These are phyloP conservation scores for Cajanus cajan DNA, from an alignment of 306 rosid genomes.

Conservation along the genomic window DNA sequence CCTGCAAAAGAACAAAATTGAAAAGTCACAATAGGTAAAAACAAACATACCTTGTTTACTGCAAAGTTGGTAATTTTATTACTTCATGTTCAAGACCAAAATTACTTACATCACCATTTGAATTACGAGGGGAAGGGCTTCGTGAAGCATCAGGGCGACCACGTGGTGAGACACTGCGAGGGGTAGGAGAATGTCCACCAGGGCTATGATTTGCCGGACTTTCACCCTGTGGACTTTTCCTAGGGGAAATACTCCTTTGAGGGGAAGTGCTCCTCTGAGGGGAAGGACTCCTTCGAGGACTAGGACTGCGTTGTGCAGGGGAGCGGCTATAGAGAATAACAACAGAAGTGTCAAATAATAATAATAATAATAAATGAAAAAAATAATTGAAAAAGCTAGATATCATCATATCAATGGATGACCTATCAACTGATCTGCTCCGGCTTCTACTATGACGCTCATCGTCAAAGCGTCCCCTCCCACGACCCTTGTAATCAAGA, in stretches of 20 bases:
- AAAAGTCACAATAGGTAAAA: constrained; percentile 1
- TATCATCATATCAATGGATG: constrained; percentile 8
- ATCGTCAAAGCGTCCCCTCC: constrained; percentile 63
- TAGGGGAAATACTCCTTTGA: constrained; percentile 49
- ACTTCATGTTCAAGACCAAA: not conserved
- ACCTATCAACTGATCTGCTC: constrained; percentile 75
- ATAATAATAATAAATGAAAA: not conserved
- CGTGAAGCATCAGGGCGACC: constrained; percentile 50
- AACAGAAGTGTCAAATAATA: not conserved
- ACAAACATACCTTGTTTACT: not conserved
- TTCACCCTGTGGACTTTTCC: constrained; percentile 49
- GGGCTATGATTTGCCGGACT: constrained; percentile 54
- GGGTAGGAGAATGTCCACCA: constrained; percentile 48
- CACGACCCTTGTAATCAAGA: constrained; percentile 65
- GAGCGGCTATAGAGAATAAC: constrained; percentile 50
- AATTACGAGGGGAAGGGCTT: constrained; percentile 60
- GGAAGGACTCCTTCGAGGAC: constrained; percentile 60
- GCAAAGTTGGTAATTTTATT: not conserved
- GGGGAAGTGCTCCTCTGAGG: constrained; percentile 58
- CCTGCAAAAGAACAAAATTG: constrained; percentile 37
- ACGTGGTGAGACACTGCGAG: constrained; percentile 62
- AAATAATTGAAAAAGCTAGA: not conserved
- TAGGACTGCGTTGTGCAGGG: constrained; percentile 57
- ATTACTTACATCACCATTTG: constrained; percentile 67
- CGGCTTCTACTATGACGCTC: constrained; percentile 57